Conservation (phyloP, 1,139 yeast genomes). For the Kodamaea sp. region DNA sequence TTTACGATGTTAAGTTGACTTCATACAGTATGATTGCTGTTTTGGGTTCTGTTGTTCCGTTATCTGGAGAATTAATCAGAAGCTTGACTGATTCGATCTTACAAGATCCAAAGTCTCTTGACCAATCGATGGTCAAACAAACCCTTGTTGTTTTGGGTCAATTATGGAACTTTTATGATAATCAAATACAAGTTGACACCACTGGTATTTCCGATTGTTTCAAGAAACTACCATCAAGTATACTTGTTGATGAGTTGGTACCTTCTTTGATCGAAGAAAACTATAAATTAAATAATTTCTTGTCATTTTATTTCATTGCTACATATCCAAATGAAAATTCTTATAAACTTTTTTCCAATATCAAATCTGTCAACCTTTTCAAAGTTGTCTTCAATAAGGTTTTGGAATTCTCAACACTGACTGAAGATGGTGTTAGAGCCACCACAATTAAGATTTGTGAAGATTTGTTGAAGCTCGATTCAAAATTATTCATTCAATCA, state of each 20-base stretch:
- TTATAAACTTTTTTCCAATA: slow-evolving; percentile 20
- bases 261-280: slow-evolving; percentile 22
- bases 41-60: slow-evolving; percentile 65
- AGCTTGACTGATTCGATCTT: slow-evolving; percentile 73
- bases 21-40: slow-evolving; percentile 82
- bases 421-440: slow-evolving; percentile 23
- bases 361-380: slow-evolving; percentile 22
- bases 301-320: slow-evolving; percentile 27
- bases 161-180: slow-evolving; percentile 33
- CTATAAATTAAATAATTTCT: slow-evolving; percentile 31
- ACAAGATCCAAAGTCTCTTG: slow-evolving; percentile 24
- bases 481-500: slow-evolving; percentile 29
- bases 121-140: slow-evolving; percentile 22
- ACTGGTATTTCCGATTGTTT: slow-evolving; percentile 16
- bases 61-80: slow-evolving; percentile 56
- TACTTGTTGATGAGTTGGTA: slow-evolving; percentile 16
- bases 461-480: slow-evolving; percentile 36
- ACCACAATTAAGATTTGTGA: slow-evolving; percentile 44
- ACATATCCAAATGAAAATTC: slow-evolving; percentile 17
- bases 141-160: slow-evolving; percentile 42
- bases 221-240: slow-evolving; percentile 13
- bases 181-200: slow-evolving; percentile 10
- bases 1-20: slow-evolving; percentile 71
- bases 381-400: slow-evolving; percentile 24
- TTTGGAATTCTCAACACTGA: slow-evolving; percentile 11